Conservation (phyloP, 805 yeast genomes). For the Saccharomyces kudriavzevii region DNA sequence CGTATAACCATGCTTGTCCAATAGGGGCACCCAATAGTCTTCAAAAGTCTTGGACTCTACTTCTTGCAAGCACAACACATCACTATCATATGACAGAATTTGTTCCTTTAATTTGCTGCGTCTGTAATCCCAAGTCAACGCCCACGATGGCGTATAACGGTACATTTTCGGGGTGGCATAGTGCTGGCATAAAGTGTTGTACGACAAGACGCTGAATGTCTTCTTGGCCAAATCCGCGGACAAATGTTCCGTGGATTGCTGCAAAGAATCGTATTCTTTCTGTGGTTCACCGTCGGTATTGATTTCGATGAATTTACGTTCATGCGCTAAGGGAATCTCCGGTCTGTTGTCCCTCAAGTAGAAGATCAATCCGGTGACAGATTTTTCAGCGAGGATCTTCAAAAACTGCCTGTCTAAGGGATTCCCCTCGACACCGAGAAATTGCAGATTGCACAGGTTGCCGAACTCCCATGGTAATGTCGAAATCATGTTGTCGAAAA, state of each 20-base stretch:
- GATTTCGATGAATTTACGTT: conserved; percentile 76
- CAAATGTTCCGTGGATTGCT: conserved; percentile 24
- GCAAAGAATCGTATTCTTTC: conserved; percentile 22
- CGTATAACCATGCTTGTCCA: conserved; percentile 67
- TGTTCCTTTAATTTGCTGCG: conserved; percentile 68
- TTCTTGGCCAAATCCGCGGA: conserved; percentile 24
- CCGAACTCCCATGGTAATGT: conserved; percentile 82
- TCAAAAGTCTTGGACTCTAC: conserved; percentile 83
- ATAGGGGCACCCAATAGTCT: conserved; percentile 74
- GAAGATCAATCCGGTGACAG: conserved; percentile 74
- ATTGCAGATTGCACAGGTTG: conserved; percentile 69
- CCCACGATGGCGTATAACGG: conserved; percentile 96
- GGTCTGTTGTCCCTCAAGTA: conserved; percentile 80
- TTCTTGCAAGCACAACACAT: conserved; percentile 87
- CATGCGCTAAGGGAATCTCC: conserved; percentile 51
- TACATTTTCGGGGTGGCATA: conserved; percentile 90
- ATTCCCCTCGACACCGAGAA: conserved; percentile 91
- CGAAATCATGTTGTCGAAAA: conserved; percentile 77
- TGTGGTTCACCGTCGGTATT: conserved; percentile 66
- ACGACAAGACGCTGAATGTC: conserved; percentile 70
- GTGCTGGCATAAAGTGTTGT: conserved; percentile 90
- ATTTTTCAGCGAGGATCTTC: conserved; percentile 65
- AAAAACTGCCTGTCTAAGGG: conserved; percentile 62
- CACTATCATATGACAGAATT: conserved; percentile 55
- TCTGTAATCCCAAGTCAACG: conserved; percentile 87